Conservation (phyloP, 768 basidiomycete species). For the Leccinum barrowsii region DNA sequence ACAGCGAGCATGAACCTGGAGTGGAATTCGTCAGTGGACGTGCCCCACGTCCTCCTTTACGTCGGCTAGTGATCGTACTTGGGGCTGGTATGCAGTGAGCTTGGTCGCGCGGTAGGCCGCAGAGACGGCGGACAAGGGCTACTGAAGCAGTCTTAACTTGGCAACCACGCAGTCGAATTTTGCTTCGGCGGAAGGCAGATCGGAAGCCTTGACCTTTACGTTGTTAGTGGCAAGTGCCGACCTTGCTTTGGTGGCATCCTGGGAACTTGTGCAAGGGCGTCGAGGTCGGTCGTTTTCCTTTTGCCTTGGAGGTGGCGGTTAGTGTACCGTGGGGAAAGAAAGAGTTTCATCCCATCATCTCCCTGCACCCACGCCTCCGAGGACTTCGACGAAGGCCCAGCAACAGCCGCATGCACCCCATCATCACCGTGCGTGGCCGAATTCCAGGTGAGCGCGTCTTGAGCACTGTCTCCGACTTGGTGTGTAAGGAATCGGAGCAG, state of each 20-base stretch:
- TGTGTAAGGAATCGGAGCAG: too few relatives aligned
- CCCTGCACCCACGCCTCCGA: too few relatives aligned
- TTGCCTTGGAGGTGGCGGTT: constrained; percentile 36
- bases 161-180: constrained; percentile 64
- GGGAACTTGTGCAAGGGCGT: constrained; percentile 67
- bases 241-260: constrained; percentile 44
- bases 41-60: constrained; percentile 26
- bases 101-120: constrained; percentile 38
- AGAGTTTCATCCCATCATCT: too few relatives aligned
- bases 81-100: constrained; percentile 21
- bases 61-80: constrained; percentile 24
- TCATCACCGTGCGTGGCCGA: too few relatives aligned
- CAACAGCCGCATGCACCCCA: too few relatives aligned
- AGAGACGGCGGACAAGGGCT: constrained; percentile 53
- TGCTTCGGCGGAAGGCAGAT: constrained; percentile 39
- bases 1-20: too few relatives aligned
- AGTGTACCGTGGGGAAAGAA: too few relatives aligned
- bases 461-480: too few relatives aligned
- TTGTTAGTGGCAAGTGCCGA: constrained; percentile 30
- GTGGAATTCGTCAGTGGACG: constrained; percentile 40
- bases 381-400: too few relatives aligned
- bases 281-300: constrained; percentile 54
- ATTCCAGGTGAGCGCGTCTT: too few relatives aligned
- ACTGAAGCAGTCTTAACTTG: constrained; percentile 43
- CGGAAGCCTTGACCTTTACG: constrained; percentile 55